Conservation (phyloP, 2,329 filamentous ascomycete species). For the Chaetomiaceae sp. region DNA sequence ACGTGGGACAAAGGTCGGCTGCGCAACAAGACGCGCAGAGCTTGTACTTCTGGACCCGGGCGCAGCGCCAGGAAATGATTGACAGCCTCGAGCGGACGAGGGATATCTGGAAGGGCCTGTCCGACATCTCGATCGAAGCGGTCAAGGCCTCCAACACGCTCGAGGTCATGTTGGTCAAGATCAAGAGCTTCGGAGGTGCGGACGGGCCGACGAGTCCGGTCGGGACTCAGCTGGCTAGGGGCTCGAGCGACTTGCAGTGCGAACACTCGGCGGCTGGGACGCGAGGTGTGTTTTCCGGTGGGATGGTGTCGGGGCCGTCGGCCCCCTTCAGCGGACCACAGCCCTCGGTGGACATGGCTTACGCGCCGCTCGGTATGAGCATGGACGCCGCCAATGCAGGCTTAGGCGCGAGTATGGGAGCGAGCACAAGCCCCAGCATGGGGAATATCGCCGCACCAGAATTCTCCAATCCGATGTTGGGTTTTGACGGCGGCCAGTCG, state of each 20-base stretch:
- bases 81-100: conserved; percentile 65
- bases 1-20: conserved; percentile 41
- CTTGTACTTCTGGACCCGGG: conserved; percentile 52
- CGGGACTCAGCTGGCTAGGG: conserved; percentile 21
- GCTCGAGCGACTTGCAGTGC: conserved; percentile 31
- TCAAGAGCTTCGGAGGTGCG: conserved; percentile 48
- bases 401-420: not conserved
- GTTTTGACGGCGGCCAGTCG: conserved; percentile 37
- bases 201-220: conserved; percentile 11
- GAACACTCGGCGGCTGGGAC: conserved; percentile 41
- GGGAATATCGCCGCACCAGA: conserved; percentile 36
- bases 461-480: conserved; percentile 34
- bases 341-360: conserved; percentile 39
- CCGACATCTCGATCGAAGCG: conserved; percentile 79
- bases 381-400: conserved; percentile 4
- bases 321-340: conserved; percentile 31
- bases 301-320: conserved; percentile 32
- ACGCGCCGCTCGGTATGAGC: conserved; percentile 43
- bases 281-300: conserved; percentile 40
- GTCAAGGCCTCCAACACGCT: conserved; percentile 80
- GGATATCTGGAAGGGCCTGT: conserved; percentile 74
- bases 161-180: conserved; percentile 78
- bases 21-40: conserved; percentile 40
- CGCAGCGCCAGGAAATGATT: conserved; percentile 71
- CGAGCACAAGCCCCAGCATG: conserved; percentile 6